Evolutionary conservation across 345 rosid genomes (phyloP).

Genomic region (Erucastrum elatum): DNA sequence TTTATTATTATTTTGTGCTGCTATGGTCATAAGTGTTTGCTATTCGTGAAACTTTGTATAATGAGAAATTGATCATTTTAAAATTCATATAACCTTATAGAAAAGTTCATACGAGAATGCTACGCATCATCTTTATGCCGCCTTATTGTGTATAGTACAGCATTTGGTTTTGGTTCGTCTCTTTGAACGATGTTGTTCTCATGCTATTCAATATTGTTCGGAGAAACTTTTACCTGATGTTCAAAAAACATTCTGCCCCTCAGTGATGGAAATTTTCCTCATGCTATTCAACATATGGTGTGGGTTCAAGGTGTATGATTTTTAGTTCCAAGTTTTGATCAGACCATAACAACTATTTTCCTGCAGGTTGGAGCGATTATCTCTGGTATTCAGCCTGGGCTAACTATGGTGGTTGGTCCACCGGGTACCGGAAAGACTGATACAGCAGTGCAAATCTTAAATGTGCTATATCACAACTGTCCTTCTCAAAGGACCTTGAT

Average conservation of each 20-base stretch:
- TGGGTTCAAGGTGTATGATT: background rate
- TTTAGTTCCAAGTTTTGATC: conserved; percentile 12
- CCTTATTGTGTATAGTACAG: conserved; percentile 13
- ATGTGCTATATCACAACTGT: conserved; percentile 94
- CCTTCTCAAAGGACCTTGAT: conserved; percentile 97
- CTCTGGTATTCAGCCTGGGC: conserved; percentile 97
- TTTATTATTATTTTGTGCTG: conserved; percentile 9
- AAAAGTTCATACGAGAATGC: conserved; percentile 17
- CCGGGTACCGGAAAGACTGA: conserved; percentile 99
- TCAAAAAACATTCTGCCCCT: too few species aligned
- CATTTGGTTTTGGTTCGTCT: background rate
- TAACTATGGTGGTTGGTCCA: conserved; percentile 98
- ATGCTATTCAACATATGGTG: background rate
- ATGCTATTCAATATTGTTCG: background rate
- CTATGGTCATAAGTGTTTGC: background rate
- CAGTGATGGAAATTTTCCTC: background rate
- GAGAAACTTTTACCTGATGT: conserved; percentile 17
- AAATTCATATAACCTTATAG: too few species aligned
- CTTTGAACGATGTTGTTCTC: conserved; percentile 12
- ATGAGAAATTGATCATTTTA: conserved; percentile 2
- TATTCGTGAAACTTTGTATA: background rate
- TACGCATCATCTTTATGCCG: conserved; percentile 2
- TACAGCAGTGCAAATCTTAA: conserved; percentile 96
- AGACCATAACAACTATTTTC: conserved; percentile 14
- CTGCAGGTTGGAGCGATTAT: conserved; percentile 93